Conservation (phyloP, 305 asterid species). For the Fraxinus sp. region DNA sequence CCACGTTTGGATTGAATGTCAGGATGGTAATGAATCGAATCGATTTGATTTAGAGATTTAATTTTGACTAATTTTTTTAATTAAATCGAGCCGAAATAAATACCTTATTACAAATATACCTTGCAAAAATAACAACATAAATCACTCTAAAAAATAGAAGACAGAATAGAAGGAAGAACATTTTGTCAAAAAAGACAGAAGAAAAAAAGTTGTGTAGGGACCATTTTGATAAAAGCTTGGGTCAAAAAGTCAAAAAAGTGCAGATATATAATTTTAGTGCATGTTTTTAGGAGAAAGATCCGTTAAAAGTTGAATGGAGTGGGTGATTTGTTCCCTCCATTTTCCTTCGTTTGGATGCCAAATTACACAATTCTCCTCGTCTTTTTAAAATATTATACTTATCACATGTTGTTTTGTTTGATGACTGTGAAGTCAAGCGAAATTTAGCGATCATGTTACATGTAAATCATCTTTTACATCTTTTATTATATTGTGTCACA, state of each 20-base stretch:
- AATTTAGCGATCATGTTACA: too few species aligned
- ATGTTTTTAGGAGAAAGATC: not conserved
- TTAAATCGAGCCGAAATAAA: too few species aligned
- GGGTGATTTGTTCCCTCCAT: not conserved
- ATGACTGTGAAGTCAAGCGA: too few species aligned
- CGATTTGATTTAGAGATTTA: too few species aligned
- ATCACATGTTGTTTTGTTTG: not conserved
- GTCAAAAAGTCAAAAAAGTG: not conserved
- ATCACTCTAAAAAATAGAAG: not conserved
- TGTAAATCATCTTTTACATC: too few species aligned
- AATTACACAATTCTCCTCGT: not conserved
- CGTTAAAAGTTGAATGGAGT: not conserved
- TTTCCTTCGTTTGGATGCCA: not conserved
- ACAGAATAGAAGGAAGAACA: not conserved
- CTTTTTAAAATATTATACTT: not conserved
- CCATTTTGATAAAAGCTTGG: not conserved
- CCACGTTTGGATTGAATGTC: not conserved
- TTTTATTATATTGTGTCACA: too few species aligned
- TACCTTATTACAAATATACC: not conserved
- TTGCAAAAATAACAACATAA: not conserved
- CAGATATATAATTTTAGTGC: not conserved
- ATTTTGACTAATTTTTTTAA: too few species aligned
- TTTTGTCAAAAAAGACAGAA: not conserved
- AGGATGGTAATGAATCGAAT: not conserved
- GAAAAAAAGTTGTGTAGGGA: not conserved